Percentiles rank a stretch among this genome's conserved stretches.
These are phyloP conservation scores for Termitomyces sp. DNA, from an alignment of 768 basidiomycete genomes.

Conservation along the genomic window DNA sequence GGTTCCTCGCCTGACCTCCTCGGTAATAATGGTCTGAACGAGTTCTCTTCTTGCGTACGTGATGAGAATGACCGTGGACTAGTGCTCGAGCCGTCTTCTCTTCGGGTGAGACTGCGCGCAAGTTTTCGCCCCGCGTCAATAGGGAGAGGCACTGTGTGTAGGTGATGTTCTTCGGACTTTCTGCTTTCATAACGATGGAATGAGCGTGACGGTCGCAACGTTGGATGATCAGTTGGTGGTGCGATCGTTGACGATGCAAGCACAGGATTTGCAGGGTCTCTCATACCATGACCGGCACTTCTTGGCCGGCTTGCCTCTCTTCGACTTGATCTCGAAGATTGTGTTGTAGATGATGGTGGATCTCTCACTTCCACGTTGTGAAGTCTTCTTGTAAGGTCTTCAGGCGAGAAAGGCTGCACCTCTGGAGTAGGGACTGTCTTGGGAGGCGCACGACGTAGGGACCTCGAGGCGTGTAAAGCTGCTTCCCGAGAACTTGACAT, in stretches of 20 bases:
- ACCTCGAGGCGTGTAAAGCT: conserved; percentile 28
- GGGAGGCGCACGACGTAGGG: conserved; percentile 34
- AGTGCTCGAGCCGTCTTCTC: conserved; percentile 14
- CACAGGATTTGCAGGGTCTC: conserved; percentile 7
- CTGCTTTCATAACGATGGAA: conserved; percentile 49
- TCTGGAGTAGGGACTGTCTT: conserved; percentile 38
- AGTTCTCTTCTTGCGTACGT: conserved; percentile 13
- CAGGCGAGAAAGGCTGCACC: conserved; percentile 40
- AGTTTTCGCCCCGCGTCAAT: conserved; percentile 25
- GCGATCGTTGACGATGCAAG: conserved; percentile 5
- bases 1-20: conserved; percentile 16
- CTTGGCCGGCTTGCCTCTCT: conserved; percentile 10
- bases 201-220: conserved; percentile 50
- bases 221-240: conserved; percentile 9
- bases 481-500: conserved; percentile 33
- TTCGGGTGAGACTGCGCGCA: conserved; percentile 32
- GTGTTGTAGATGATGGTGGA: conserved; percentile 11
- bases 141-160: conserved; percentile 24
- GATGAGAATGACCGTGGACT: conserved; percentile 16
- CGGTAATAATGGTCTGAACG: background rate
- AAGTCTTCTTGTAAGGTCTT: conserved; percentile 57
- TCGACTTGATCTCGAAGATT: conserved; percentile 6
- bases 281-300: conserved; percentile 14
- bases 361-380: conserved; percentile 40
- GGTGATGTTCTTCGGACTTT: conserved; percentile 24